These are phyloP conservation scores for Mycena amicta DNA, from an alignment of 768 basidiomycete species.

Conservation along the genomic window DNA sequence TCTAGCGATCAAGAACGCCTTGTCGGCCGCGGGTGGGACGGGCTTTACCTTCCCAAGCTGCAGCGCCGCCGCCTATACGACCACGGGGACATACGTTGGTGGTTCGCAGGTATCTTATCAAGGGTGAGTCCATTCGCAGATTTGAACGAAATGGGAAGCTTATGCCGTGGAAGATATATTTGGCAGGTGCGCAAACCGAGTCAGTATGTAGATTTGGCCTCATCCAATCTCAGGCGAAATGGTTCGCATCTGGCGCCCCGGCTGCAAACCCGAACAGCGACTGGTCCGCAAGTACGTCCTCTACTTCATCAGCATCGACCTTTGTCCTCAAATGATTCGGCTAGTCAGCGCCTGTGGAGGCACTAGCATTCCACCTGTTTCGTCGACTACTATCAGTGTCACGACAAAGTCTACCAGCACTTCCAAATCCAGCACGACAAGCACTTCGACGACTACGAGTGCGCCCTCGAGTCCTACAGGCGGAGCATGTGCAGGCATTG, in stretches of 20 bases:
- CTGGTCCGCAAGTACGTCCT: constrained; percentile 61
- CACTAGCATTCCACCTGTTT: constrained; percentile 24
- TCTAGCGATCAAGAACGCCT: constrained; percentile 59
- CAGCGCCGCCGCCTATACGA: constrained; percentile 53
- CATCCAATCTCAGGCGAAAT: constrained; percentile 54
- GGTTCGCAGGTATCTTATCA: constrained; percentile 55
- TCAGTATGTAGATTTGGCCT: neutral
- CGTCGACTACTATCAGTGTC: constrained; percentile 17
- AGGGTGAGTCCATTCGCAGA: constrained; percentile 42
- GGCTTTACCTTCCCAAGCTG: constrained; percentile 69
- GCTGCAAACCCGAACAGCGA: constrained; percentile 52
- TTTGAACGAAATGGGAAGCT: constrained; percentile 4
- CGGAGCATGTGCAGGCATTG: constrained; percentile 49
- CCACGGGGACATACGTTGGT: constrained; percentile 52
- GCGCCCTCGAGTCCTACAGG: constrained; percentile 30
- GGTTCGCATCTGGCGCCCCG: constrained; percentile 53
- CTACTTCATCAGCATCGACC: neutral
- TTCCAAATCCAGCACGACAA: constrained; percentile 20
- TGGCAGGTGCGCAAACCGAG: constrained; percentile 50
- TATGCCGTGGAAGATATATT: constrained; percentile 48
- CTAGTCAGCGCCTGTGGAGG: constrained; percentile 59
- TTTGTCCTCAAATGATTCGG: neutral
- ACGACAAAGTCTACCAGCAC: constrained; percentile 10
- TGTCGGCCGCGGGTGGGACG: constrained; percentile 63
- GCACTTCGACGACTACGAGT: constrained; percentile 25